Conservation (phyloP, 2,329 filamentous ascomycete genomes). For the Exophiala mesophila region DNA sequence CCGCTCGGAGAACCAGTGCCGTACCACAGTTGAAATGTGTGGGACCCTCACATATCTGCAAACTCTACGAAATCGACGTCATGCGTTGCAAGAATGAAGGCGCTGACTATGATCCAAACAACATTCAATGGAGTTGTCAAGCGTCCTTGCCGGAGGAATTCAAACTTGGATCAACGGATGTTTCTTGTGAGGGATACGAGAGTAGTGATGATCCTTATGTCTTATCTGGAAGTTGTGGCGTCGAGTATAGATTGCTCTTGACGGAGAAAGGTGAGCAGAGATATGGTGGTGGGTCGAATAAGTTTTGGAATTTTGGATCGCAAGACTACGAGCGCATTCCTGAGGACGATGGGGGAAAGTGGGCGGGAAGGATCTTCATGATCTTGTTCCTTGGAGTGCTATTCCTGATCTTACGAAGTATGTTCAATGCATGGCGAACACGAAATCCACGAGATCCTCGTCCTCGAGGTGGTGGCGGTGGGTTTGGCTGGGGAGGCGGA, state of each 20-base stretch:
- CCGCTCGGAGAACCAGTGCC: constrained; percentile 68
- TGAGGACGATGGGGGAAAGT: constrained; percentile 1
- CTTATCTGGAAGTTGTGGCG: constrained; percentile 86
- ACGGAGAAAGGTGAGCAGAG: constrained; percentile 70
- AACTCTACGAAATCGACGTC: constrained; percentile 67
- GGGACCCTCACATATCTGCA: constrained; percentile 60
- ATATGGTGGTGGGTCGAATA: constrained; percentile 50
- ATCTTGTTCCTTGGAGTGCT: constrained; percentile 30
- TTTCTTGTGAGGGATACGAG: constrained; percentile 85
- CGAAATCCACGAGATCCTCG: constrained; percentile 10
- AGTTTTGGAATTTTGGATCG: constrained; percentile 29
- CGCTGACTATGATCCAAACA: constrained; percentile 68
- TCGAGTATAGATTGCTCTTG: constrained; percentile 77
- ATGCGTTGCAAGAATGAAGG: constrained; percentile 91
- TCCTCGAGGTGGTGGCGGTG: constrained; percentile 14
- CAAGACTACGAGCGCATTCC: constrained; percentile 4
- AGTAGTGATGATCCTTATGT: constrained; percentile 73
- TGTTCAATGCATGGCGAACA: constrained; percentile 28
- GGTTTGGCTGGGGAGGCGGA: constrained; percentile 27
- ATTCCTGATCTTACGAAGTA: constrained; percentile 27
- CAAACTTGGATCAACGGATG: constrained; percentile 79
- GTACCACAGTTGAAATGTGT: constrained; percentile 77
- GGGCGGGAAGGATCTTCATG: constrained; percentile 33
- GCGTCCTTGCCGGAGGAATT: constrained; percentile 58
- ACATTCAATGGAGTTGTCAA: constrained; percentile 90